A percentile compares a stretch with the other conserved stretches of the same genome.
Evolutionary conservation across 495 filamentous ascomycete genomes (phyloP).

Genomic region (Xylaria acuta): DNA sequence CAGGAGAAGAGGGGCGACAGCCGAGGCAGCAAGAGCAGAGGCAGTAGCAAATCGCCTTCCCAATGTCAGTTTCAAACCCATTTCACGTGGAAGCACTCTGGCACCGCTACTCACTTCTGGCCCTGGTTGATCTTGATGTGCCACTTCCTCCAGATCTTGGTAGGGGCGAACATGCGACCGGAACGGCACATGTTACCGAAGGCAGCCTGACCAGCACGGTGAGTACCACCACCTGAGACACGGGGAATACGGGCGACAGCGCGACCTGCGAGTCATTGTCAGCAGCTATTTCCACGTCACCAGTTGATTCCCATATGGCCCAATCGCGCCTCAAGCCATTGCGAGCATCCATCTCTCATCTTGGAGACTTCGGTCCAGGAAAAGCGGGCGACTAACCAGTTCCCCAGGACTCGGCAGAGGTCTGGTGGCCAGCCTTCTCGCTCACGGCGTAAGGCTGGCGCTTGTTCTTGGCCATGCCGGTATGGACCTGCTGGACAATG

Average conservation of each 20-base stretch:
- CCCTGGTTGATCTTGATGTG: slow-evolving; percentile 99
- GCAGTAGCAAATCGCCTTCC: slow-evolving; percentile 92
- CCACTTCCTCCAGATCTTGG: slow-evolving; percentile 99
- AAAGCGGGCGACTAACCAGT: slow-evolving; percentile 76
- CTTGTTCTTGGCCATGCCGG: slow-evolving; percentile 99
- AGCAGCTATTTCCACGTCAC: slow-evolving; percentile 35
- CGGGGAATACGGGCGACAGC: slow-evolving; percentile 99
- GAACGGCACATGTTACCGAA: slow-evolving; percentile 99
- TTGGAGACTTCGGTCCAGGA: slow-evolving; percentile 17
- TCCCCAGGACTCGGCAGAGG: slow-evolving; percentile 99
- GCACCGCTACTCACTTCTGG: slow-evolving; percentile 73
- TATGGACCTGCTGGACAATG: slow-evolving; percentile 98
- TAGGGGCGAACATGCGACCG: slow-evolving; percentile 99
- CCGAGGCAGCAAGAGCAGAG: slow-evolving; percentile 95
- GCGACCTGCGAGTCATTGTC: slow-evolving; percentile 68
- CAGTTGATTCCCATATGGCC: background rate
- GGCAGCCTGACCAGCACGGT: slow-evolving; percentile 99
- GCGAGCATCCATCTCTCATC: background rate
- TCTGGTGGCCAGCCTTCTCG: slow-evolving; percentile 99
- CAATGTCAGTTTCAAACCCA: slow-evolving; percentile 27
- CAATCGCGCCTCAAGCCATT: slow-evolving; percentile 67
- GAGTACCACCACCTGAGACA: slow-evolving; percentile 99
- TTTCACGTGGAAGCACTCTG: background rate
- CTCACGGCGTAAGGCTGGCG: slow-evolving; percentile 99
- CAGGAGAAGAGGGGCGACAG: slow-evolving; percentile 89